Evolutionary conservation across 2,329 filamentous ascomycete genomes (phyloP), one percentile per base, ranked within the genome.

Genomic region (Penicillium occitanis): DNA sequence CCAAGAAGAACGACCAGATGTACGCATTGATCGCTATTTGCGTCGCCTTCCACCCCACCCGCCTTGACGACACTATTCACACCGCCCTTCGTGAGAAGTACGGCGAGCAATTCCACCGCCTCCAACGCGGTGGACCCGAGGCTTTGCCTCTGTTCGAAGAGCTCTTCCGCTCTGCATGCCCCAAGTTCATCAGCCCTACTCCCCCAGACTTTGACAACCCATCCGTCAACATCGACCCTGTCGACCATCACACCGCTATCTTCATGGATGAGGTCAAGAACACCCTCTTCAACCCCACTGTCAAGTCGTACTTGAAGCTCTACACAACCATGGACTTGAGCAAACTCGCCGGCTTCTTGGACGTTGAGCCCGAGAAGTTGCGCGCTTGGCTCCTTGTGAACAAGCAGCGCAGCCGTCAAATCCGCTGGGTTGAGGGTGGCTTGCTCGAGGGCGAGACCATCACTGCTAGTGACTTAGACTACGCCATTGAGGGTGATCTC

Each of bases 1-100:
- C 92, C 75, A 99, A 99, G 91, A 98, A 98, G 89, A 98, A 97
- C 81, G 95, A 99, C 81, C 95, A 99, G 86, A 98, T 99, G 94
- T 97, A 97, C 80, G 95, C 95, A 46, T 88, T 99, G 72, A 96
- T 99, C 74, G 94, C 95, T 80, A 98, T 99, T 83, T 99, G 95
- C 81, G 93, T 98, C 66, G 93, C 95, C 71, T 96, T 99, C 87
- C 91, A 97, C 83, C 95, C 95, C 67, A 98, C 94, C 66, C 89
- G 95, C 73, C 88, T 99, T 74, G 95, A 99, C 79, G 95, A 99
- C 85, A 98, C 94, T 77, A 97, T 99, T 84, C 95, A 99, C 88
- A 96, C 92, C 68, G 93, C 94, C 69, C 89, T 99, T 64, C 90
- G 95, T 70, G 95, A 99, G 86, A 99, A 99, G 88, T 99, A 97